Base-by-base conservation (phyloP, 148 eudicot genomes). In the Dysphania ambrosioides region DNA sequence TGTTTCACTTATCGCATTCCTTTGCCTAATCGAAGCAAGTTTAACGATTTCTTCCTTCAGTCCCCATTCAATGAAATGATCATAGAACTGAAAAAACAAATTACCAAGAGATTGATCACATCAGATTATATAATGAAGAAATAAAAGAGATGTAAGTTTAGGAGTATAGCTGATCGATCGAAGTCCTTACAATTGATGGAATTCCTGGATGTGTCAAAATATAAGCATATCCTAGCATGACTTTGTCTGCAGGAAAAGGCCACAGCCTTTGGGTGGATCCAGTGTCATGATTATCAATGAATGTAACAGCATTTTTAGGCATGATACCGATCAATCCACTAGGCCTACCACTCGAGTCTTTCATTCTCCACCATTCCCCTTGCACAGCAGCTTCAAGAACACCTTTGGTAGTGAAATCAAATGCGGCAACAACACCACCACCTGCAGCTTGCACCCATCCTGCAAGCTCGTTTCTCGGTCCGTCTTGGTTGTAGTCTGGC, bases 331-430 rank as follows among this genome's bases (percentile, higher is more conserved):
- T 88, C 78, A 88, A n/a, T 2, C 96, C 96, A 19, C 49, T 74
- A 0, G 77, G 77, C 32, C 77, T 74, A 27, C 87, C 86, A 26
- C 71, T 81, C 0, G 80, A 21, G 47, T 88, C 92, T 62, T 83
- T 90, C 84, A 88, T 47, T 70, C 89, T 88, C 85, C 88, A 85
- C 74, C 81, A 75, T 63, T 87, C 88, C 2, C 88, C 89, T 26
- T 81, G 55, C 16, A 88, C 92, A 30, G 89, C 91, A 29, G 81
- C 89, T 16, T 83, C 87, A 60, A 88, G 86, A 64, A 88, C 76
- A 36, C 88, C 89, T 73, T 88, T 90, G 1, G 87, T 84, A 0
- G 93, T 85, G 61, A 87, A 86, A 77, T 88, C 93, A 61, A 91
- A 90, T 4, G 62, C 70, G 32, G 89, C 83, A 1, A 83, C 79